Conservation (phyloP, 768 basidiomycete species). For the Rhodotorula babjevae region DNA sequence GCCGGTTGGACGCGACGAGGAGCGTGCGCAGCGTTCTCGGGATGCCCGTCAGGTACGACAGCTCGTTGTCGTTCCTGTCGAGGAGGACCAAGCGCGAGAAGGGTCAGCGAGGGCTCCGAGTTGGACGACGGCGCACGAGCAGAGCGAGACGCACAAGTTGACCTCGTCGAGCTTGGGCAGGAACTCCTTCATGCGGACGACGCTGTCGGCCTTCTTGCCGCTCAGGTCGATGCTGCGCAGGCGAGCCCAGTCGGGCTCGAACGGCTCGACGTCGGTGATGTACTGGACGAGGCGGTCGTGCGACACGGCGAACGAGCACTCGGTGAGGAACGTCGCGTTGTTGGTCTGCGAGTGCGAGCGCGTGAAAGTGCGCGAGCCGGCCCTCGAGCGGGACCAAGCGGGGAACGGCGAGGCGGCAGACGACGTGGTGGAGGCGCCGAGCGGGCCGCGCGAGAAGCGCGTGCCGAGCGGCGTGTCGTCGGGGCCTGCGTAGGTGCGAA, state of each 20-base stretch:
- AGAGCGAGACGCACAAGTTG: constrained; percentile 62
- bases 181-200: constrained; percentile 82
- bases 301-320: constrained; percentile 93
- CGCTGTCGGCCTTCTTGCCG: constrained; percentile 67
- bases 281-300: constrained; percentile 84
- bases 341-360: constrained; percentile 32
- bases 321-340: constrained; percentile 75
- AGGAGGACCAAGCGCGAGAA: neutral
- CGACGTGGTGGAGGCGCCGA: neutral
- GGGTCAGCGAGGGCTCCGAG: constrained; percentile 20
- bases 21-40: constrained; percentile 47
- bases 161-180: constrained; percentile 50
- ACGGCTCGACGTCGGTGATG: constrained; percentile 91
- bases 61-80: constrained; percentile 46
- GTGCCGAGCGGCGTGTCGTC: constrained; percentile 1
- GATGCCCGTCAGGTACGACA: constrained; percentile 51
- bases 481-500: neutral
- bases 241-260: constrained; percentile 89
- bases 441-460: neutral
- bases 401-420: neutral
- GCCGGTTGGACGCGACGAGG: constrained; percentile 53
- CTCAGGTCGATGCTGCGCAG: constrained; percentile 70
- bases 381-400: neutral
- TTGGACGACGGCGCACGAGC: neutral
- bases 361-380: constrained; percentile 20